phyloP scores from a whole-genome alignment of 2,329 filamentous ascomycete species.

The Ciborinia camelliae region DNA sequence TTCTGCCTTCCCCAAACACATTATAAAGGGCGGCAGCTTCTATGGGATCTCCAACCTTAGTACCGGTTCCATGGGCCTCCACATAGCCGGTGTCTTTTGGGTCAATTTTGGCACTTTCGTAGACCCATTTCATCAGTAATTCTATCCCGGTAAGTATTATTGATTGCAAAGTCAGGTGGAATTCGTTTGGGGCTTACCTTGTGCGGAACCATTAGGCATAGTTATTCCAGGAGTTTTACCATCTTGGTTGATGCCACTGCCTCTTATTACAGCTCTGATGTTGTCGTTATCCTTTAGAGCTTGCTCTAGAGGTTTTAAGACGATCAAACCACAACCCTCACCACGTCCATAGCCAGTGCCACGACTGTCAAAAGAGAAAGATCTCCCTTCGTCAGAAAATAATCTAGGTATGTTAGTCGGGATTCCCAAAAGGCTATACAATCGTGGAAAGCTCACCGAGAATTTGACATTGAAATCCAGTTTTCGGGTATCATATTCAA shows the following conservation, averaged over 20 bases:
- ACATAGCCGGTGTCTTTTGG: constrained; percentile 21
- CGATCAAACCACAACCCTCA: constrained; percentile 56
- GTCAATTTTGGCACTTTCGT: constrained; percentile 21
- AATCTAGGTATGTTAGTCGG: constrained; percentile 46
- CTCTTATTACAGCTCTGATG: constrained; percentile 44
- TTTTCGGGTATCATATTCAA: constrained; percentile 25
- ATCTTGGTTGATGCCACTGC: constrained; percentile 49
- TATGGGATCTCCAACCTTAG: constrained; percentile 19
- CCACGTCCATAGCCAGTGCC: constrained; percentile 63
- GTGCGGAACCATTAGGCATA: constrained; percentile 47
- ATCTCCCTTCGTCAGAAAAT: constrained; percentile 33
- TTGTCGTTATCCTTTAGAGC: constrained; percentile 58
- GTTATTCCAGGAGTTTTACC: constrained; percentile 56
- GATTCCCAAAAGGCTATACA: not conserved
- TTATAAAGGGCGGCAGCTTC: constrained; percentile 30
- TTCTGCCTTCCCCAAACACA: constrained; percentile 31
- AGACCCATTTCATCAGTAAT: constrained; percentile 30
- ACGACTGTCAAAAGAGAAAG: constrained; percentile 52
- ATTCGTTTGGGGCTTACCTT: constrained; percentile 29
- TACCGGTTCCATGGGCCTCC: constrained; percentile 29
- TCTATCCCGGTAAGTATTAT: constrained; percentile 24
- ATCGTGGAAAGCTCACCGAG: constrained; percentile 24
- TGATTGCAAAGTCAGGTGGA: not conserved
- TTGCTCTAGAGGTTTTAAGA: constrained; percentile 56
- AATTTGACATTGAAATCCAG: constrained; percentile 34